Conservation (phyloP, 1,284 basidiomycete genomes). For the Ganoderma lingzhi region DNA sequence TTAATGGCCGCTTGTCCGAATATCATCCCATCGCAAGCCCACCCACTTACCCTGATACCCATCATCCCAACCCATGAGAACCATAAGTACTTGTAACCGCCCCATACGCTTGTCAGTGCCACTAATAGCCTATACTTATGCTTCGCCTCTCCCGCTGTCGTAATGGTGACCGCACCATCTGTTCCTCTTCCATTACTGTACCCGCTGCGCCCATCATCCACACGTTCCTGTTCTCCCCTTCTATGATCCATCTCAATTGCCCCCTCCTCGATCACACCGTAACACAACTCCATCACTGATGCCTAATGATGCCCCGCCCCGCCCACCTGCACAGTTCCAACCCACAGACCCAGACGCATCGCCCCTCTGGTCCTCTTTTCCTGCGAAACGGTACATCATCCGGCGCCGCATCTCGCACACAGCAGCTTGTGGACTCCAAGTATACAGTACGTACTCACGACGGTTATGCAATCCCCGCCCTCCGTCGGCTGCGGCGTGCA, state of each 20-base stretch:
- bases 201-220: conserved; percentile 14
- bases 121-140: conserved; percentile 4
- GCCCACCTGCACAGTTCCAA: conserved; percentile 6
- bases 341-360: conserved; percentile 2
- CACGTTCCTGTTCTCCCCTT: conserved; percentile 3
- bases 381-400: conserved; percentile 1
- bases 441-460: not conserved
- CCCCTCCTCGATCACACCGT: conserved; percentile 9
- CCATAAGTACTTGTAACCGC: not conserved
- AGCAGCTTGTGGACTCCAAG: conserved; percentile 3
- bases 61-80: conserved; percentile 16
- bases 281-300: conserved; percentile 23
- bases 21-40: conserved; percentile 21
- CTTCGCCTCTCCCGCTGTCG: conserved; percentile 8
- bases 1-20: conserved; percentile 25
- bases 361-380: conserved; percentile 11
- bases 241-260: conserved; percentile 5
- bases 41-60: conserved; percentile 14
- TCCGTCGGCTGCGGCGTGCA: conserved; percentile 11
- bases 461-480: conserved; percentile 19
- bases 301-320: not conserved
- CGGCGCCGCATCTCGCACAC: conserved; percentile 21
- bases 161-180: conserved; percentile 11
- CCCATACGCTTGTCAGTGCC: conserved; percentile 9
- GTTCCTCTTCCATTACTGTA: not conserved